A percentile compares a stretch with the other conserved stretches of the same genome.
phyloP scores from a whole-genome alignment of 331 rosid genomes.

The Acacia pycnantha region DNA sequence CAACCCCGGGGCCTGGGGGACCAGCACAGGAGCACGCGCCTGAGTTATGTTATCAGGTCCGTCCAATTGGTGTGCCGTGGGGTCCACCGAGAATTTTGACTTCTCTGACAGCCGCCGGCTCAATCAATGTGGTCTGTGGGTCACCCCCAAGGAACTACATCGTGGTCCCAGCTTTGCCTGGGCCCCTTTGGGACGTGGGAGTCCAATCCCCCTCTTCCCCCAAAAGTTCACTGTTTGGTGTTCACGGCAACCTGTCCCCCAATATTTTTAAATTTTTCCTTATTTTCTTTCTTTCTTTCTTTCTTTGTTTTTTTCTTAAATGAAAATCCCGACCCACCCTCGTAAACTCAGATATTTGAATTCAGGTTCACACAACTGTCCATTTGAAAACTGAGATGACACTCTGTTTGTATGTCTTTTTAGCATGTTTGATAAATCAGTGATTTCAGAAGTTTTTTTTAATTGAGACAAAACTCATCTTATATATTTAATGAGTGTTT shows the following conservation, averaged over 20 bases:
- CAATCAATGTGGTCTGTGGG: conserved; percentile 43
- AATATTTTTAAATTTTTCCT: not conserved
- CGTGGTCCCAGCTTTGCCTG: conserved; percentile 42
- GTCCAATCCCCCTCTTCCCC: conserved; percentile 19
- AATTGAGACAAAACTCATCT: too few species aligned
- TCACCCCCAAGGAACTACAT: not conserved
- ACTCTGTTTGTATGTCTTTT: too few species aligned
- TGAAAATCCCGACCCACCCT: not conserved
- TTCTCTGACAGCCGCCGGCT: conserved; percentile 75
- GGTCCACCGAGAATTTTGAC: conserved; percentile 56
- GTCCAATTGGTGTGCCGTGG: conserved; percentile 38
- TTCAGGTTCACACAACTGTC: not conserved
- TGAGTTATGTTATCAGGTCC: conserved; percentile 18
- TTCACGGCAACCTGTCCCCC: conserved; percentile 29
- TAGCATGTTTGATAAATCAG: too few species aligned
- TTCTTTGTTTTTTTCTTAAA: too few species aligned
- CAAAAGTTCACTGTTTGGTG: conserved; percentile 17
- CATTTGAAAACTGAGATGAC: too few species aligned
- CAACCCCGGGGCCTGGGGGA: conserved; percentile 25
- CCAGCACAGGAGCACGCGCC: conserved; percentile 53
- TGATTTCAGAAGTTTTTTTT: too few species aligned
- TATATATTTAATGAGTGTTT: too few species aligned
- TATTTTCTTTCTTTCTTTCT: not conserved
- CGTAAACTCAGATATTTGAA: not conserved
- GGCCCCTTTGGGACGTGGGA: conserved; percentile 17